A percentile compares a stretch with the other conserved stretches of the same genome.
Conservation (phyloP, 768 basidiomycete species). For the Boletus reticuloceps region DNA sequence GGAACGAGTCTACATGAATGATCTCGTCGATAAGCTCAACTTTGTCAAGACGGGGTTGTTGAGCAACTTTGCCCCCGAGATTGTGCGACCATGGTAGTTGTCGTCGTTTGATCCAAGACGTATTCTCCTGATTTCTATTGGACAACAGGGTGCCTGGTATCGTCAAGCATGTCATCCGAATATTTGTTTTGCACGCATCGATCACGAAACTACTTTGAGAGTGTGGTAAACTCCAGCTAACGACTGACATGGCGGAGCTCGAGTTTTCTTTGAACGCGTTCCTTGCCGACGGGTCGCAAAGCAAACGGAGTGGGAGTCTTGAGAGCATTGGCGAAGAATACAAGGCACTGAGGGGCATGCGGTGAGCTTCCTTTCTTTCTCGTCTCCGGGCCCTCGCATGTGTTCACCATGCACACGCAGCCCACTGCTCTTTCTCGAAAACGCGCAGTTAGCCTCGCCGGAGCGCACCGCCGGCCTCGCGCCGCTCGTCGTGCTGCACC, state of each 20-base stretch:
- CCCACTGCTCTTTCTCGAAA: slow-evolving; percentile 88
- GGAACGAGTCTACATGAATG: slow-evolving; percentile 77
- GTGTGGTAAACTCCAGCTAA: slow-evolving; percentile 89
- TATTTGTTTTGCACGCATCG: slow-evolving; percentile 80
- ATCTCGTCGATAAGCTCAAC: slow-evolving; percentile 73
- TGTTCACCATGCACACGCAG: slow-evolving; percentile 36
- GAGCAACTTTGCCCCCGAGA: slow-evolving; percentile 70
- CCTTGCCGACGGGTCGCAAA: slow-evolving; percentile 53
- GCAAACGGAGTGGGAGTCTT: slow-evolving; percentile 62
- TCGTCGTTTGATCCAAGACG: not conserved
- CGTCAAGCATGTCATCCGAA: slow-evolving; percentile 75
- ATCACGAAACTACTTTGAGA: slow-evolving; percentile 91
- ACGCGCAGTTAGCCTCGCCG: slow-evolving; percentile 59
- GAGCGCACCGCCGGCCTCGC: slow-evolving; percentile 73
- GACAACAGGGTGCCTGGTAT: slow-evolving; percentile 59
- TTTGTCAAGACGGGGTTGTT: slow-evolving; percentile 84
- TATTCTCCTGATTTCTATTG: no score
- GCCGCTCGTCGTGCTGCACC: slow-evolving; percentile 84
- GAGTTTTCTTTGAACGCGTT: slow-evolving; percentile 91
- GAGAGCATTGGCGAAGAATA: slow-evolving; percentile 87
- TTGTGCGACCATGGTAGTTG: slow-evolving; percentile 68
- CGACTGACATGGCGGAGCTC: slow-evolving; percentile 94
- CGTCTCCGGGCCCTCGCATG: no score
- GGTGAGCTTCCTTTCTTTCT: slow-evolving; percentile 46
- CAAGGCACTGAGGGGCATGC: slow-evolving; percentile 76